Percentiles rank a stretch among this genome's conserved stretches.
phyloP scores from a whole-genome alignment of 2,329 filamentous ascomycete species.

The Zasmidium angulare region DNA sequence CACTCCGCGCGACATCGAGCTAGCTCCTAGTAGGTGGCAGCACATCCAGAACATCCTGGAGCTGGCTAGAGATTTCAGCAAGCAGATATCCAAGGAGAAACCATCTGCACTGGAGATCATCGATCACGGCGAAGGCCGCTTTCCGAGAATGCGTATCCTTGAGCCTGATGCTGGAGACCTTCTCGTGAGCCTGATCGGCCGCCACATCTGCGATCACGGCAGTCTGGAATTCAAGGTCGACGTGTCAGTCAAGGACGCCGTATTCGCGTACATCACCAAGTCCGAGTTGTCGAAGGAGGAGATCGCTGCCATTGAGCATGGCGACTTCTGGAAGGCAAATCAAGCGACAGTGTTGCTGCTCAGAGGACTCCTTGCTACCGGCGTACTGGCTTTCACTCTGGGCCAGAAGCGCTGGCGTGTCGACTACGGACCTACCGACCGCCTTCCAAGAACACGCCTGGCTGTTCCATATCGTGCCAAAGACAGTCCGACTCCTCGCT shows the following conservation, averaged over 20 bases:
- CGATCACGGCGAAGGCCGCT: conserved; percentile 32
- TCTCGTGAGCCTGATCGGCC: conserved; percentile 30
- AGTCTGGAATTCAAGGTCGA: conserved; percentile 20
- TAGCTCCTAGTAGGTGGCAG: conserved; percentile 42
- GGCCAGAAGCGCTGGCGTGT: conserved; percentile 68
- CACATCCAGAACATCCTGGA: conserved; percentile 37
- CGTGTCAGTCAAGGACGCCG: conserved; percentile 13
- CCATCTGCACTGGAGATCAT: conserved; percentile 17
- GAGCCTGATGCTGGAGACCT: conserved; percentile 37
- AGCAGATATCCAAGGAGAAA: not conserved
- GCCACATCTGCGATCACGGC: conserved; percentile 34
- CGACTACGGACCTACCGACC: conserved; percentile 49
- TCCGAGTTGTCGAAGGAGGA: conserved; percentile 12
- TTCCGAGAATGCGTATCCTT: conserved; percentile 60
- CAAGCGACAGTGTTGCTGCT: conserved; percentile 53
- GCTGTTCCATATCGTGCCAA: conserved; percentile 69
- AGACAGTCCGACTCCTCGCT: conserved; percentile 60
- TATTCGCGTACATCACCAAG: conserved; percentile 23
- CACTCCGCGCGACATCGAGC: conserved; percentile 40
- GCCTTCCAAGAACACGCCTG: conserved; percentile 51
- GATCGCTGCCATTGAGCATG: conserved; percentile 12
- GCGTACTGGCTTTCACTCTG: conserved; percentile 59
- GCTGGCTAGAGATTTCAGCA: conserved; percentile 23
- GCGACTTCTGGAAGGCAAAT: conserved; percentile 16
- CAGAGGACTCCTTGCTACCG: conserved; percentile 61